Base-by-base conservation (phyloP, 2,329 filamentous ascomycete species). In the Cercospora brassicicola region DNA sequence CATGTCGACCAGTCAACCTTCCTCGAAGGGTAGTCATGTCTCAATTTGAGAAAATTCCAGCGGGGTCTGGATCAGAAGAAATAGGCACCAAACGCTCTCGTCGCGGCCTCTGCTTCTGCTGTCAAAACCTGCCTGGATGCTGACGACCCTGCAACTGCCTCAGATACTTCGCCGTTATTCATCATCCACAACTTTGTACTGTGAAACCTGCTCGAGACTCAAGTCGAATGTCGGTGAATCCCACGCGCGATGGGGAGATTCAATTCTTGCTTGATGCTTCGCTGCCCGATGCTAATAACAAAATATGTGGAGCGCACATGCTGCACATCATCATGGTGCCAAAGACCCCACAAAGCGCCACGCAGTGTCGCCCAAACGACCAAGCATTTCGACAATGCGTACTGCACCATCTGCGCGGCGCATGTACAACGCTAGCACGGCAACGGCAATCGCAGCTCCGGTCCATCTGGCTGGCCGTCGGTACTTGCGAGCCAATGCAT, bases 371-470 rank as follows among this genome's bases (percentile, higher is more conserved):
- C 31, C 18, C 20, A 18, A n/a, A 9, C 51, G 30, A 23, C 62
- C 31, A 56, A 64, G 51, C 62, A 42, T 42, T 45, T 51, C 30
- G 31, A 33, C 36, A 42, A 68, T n/a, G 11, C 36, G 45, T 4
- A 51, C 45, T 63, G 57, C 39, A 66, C 56, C 33, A 9, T 61
- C 64, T 45, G 45, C 60, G 56, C 72, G 64, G 5, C 71, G 68
- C 48, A 69, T 62, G 36, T 66, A 71, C 67, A 93, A 82, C 7
- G 92, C 91, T 64, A 91, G 72, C 26, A 89, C 79, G 30, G 88
- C 91, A 57, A 94, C 85, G 5, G 90, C 76, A 28, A 95, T 79
- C 26, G 92, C 88, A 28, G 74, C 68, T 10, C 72, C 74, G 28
- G 77, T 73, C 65, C 87, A 86, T 15, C 86, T 82, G 53, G 86